Conservation (phyloP, 306 rosid genomes). For the Aeschynomene evenia region DNA sequence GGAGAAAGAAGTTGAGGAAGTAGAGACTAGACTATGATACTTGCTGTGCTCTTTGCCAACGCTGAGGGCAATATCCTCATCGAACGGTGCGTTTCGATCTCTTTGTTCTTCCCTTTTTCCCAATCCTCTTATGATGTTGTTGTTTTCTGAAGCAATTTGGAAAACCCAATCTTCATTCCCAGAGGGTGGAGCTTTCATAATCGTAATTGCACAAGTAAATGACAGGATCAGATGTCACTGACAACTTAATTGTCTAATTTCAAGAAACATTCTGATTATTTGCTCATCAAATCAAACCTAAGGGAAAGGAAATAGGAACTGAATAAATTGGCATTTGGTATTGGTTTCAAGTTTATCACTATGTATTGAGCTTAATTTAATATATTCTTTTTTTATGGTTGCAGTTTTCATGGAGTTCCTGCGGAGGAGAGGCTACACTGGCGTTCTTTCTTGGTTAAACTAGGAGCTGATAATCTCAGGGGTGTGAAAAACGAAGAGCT, state of each 20-base stretch:
- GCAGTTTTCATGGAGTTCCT: constrained; percentile 95
- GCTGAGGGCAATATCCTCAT: constrained; percentile 76
- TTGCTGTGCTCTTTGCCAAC: constrained; percentile 75
- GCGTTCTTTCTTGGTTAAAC: constrained; percentile 92
- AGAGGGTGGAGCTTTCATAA: neutral
- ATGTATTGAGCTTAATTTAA: neutral
- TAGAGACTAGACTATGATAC: constrained; percentile 48
- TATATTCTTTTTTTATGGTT: neutral
- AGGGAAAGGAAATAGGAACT: neutral
- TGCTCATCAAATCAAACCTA: neutral
- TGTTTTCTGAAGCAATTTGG: constrained; percentile 4
- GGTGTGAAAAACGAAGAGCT: constrained; percentile 95
- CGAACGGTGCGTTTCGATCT: constrained; percentile 38
- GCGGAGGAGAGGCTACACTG: constrained; percentile 92
- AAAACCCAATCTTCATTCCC: neutral
- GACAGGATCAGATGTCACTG: constrained; percentile 10
- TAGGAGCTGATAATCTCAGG: constrained; percentile 93
- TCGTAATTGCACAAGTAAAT: neutral
- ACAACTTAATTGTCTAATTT: neutral
- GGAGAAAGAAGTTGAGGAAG: neutral
- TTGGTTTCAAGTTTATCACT: constrained; percentile 5
- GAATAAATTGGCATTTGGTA: neutral
- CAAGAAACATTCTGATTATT: neutral
- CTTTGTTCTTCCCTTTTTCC: neutral
- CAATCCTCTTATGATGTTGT: neutral